Conservation (phyloP, 495 filamentous ascomycete genomes). For the Hyaloscypha hepaticicola region DNA sequence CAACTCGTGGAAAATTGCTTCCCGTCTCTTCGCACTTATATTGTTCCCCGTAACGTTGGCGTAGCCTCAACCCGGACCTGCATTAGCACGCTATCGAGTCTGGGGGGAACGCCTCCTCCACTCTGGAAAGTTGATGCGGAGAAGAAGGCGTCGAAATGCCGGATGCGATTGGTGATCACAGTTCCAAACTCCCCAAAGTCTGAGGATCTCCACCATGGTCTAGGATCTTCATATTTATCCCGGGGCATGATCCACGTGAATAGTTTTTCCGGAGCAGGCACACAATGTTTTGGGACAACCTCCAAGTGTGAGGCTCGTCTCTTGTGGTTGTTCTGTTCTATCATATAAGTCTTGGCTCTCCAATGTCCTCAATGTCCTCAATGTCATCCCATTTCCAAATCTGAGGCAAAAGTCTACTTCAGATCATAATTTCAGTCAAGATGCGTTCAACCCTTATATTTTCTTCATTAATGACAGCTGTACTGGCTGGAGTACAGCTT, state of each 20-base stretch:
- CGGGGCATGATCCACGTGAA: constrained; percentile 1
- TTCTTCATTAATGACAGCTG: neutral
- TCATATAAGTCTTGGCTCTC: neutral
- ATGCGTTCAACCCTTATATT: constrained; percentile 2
- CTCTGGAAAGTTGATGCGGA: neutral
- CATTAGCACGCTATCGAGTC: neutral
- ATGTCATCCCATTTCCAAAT: neutral
- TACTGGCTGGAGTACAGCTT: constrained; percentile 2
- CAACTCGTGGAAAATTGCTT: constrained; percentile 2
- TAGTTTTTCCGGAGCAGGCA: neutral
- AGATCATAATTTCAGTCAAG: neutral
- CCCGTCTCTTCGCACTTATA: neutral
- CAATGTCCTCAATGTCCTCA: neutral
- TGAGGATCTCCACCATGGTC: neutral
- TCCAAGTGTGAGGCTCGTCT: neutral
- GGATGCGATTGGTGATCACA: neutral
- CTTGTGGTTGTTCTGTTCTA: neutral
- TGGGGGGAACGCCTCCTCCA: neutral
- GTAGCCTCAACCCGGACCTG: neutral
- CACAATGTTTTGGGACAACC: neutral
- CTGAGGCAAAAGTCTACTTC: neutral
- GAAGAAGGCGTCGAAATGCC: neutral
- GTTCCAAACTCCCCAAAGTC: neutral
- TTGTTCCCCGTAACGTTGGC: neutral
- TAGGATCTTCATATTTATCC: constrained; percentile 4